Percentiles rank a stretch among this genome's conserved stretches.
These are phyloP conservation scores for Zygotorulaspora danielsina DNA, from an alignment of 805 yeast genomes.

Conservation along the genomic window DNA sequence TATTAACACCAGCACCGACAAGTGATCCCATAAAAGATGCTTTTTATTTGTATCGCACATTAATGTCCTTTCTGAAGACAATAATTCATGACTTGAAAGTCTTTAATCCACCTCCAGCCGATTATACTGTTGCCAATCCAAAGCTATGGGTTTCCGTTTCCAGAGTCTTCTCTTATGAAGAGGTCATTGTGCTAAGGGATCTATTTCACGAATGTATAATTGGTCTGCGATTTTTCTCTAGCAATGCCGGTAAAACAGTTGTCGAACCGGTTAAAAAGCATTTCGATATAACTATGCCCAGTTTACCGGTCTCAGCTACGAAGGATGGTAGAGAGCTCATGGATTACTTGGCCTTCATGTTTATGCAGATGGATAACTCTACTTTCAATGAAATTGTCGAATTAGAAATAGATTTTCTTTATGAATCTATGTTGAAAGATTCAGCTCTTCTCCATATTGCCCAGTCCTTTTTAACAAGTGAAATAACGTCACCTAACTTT, in stretches of 20 bases:
- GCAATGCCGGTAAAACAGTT: constrained; percentile 31
- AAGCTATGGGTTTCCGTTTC: constrained; percentile 82
- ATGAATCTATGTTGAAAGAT: constrained; percentile 73
- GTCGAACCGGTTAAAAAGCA: constrained; percentile 28
- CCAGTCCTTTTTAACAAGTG: constrained; percentile 90
- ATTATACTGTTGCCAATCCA: constrained; percentile 46
- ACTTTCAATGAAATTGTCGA: constrained; percentile 90
- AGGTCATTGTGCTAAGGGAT: constrained; percentile 67
- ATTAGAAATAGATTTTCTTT: constrained; percentile 71
- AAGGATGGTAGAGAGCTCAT: constrained; percentile 92
- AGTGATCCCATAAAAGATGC: constrained; percentile 80
- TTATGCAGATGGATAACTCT: constrained; percentile 90
- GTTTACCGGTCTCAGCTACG: constrained; percentile 77
- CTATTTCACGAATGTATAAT: constrained; percentile 80
- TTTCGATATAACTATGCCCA: constrained; percentile 73
- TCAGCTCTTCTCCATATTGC: constrained; percentile 87
- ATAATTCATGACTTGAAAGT: constrained; percentile 83
- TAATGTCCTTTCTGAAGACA: constrained; percentile 86
- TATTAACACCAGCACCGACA: constrained; percentile 46
- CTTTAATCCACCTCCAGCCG: constrained; percentile 76
- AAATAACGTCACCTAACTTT: constrained; percentile 88
- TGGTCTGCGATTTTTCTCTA: constrained; percentile 74
- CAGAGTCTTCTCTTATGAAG: constrained; percentile 77
- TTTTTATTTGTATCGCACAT: constrained; percentile 76
- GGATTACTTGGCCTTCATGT: constrained; percentile 93